Base-by-base conservation (phyloP, 352 stramenopile species). In the Phytophthora agathidicida region DNA sequence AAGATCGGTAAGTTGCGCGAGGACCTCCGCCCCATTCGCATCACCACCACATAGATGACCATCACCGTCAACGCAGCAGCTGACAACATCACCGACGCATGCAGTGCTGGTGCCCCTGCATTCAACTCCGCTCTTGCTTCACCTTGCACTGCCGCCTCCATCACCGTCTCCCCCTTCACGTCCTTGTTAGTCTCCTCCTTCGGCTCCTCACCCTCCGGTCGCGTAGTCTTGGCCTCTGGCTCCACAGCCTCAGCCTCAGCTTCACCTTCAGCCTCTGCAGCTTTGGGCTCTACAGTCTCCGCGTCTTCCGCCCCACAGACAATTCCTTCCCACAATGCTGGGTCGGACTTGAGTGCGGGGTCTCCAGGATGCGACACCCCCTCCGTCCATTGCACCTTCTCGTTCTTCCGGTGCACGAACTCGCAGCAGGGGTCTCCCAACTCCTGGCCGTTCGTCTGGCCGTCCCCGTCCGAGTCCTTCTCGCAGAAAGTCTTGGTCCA, bases 401-500 rank as follows among this genome's bases (percentile, higher is more conserved):
- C 43, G 36, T 68, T 48, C 23, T 38, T 51, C 20, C 66, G 28
- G 49, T 49, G 44, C 31, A 68, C 60, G 70, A 82, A 96, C 31
- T 71, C 55, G 65, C 87, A 96, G 68, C 80, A 83, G 7, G 60
- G 60, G 26, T 68, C 60, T 3, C 60, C 60, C 32, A 68, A 7
- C 44, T 68, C 60, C 60, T 68, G 60, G 7, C 60, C 60, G 31
- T 68, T 68, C 7, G 60, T 68, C 37, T 68, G 60, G 8, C 60
- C 60, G 24, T 68, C 60, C 2, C 60, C 60, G 44, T 68, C 60
- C 44, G 60, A 68, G 44, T 68, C 60, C 26, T 71, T 60, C 47
- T 88, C 19, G 53, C 83, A 93, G 17, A 90, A 60, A 16, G 57
- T 60, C 13, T 52, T 65, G 20, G 64, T 78, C 68, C 73, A 83